Evolutionary conservation across 495 filamentous ascomycete species (phyloP), one percentile per base, ranked within the genome.

Genomic region (Pseudevernia furfuracea): DNA sequence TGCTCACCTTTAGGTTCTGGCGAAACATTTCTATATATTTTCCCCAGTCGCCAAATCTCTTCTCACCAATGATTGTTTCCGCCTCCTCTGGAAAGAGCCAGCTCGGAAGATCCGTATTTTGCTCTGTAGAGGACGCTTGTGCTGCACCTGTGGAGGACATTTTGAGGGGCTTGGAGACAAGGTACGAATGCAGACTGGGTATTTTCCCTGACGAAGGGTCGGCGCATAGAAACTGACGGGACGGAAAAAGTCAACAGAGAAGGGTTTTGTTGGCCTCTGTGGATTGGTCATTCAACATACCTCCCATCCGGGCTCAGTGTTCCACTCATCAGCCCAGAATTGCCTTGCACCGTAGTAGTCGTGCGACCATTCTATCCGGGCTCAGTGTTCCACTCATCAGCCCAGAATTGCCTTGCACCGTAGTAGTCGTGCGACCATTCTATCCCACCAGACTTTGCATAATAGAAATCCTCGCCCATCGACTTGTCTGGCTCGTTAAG

Each of bases 111-210:
- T 55, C 49, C 49, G 15, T 19, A 30, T 6, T 19, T 55, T 28
- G 49, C 12, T 32, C 32, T 32, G 4, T 34, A 34, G 9, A 17
- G 10, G 28, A 34, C 11, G 7, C 9, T 34, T 57, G 53, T 34
- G 53, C 30, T 30, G 30, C 9, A 34, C 0, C 0, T 21, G 30
- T 57, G 10, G 15, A 37, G 43, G 39, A 23, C 10, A 3, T 2
- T 14, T 25, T 44, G n/a, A 15, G 59, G 23, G 37, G 19, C 39
- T 61, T 36, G 25, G 59, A 61, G 81, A 85, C 8, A 12, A 63
- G 32, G 61, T 39, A 63, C 12, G 61, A 58, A 11, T 12, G 17
- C 23, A 63, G 61, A 23, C 25, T 17, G 38, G 61, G 49, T 57
- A 63, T 57, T 37, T 28, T 63, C 48, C 25, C 5, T 21, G 49